Conservation (phyloP, 2,329 filamentous ascomycete species). For the Bipolaris bicolor region DNA sequence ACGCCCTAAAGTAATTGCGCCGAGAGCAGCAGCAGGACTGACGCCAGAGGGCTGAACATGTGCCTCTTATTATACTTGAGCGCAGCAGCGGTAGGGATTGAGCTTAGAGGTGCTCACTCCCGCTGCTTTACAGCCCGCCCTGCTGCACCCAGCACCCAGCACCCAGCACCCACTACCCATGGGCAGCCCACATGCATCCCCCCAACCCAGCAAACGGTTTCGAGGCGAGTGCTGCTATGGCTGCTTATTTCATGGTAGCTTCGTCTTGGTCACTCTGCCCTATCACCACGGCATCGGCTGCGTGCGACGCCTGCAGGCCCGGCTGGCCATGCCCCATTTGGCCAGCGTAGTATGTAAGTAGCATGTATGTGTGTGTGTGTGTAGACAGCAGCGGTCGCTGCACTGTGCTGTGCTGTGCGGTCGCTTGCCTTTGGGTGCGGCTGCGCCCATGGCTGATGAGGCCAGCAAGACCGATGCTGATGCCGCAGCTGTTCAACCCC, state of each 20-base stretch:
- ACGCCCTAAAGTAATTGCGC: no score
- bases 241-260: slow-evolving; percentile 9
- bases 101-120: slow-evolving; percentile 24
- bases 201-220: slow-evolving; percentile 17
- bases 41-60: slow-evolving; percentile 16
- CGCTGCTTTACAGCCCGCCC: slow-evolving; percentile 15
- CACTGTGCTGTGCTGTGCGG: not conserved
- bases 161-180: slow-evolving; percentile 15
- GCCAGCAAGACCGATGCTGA: slow-evolving; percentile 3
- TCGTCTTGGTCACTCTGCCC: not conserved
- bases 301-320: slow-evolving; percentile 9
- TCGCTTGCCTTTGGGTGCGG: not conserved
- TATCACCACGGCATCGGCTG: not conserved
- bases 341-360: no score
- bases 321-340: not conserved
- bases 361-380: no score
- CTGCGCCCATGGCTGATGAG: not conserved
- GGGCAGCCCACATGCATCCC: slow-evolving; percentile 20
- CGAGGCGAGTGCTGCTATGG: not conserved
- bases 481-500: slow-evolving; percentile 11
- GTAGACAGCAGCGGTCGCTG: no score
- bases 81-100: slow-evolving; percentile 10
- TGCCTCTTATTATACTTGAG: slow-evolving; percentile 24
- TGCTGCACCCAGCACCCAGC: not conserved
- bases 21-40: no score